Evolutionary conservation across 208 protist species (phyloP).

Genomic region (Balamuthia mandrillaris): DNA sequence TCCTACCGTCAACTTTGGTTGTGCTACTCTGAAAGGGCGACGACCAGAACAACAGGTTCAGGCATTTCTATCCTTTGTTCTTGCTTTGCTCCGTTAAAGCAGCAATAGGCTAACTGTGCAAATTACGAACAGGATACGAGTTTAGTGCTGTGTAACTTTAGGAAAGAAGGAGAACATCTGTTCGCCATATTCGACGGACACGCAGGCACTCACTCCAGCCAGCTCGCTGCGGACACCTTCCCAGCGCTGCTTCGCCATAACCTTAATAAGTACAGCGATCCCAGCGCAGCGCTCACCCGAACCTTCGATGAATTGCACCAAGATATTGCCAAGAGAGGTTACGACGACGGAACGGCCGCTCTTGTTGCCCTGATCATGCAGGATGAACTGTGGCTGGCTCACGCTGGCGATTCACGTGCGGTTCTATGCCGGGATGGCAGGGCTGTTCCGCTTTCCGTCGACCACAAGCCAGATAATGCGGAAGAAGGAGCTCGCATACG

Average conservation of each 20-base stretch:
- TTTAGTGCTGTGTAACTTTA: too few species aligned
- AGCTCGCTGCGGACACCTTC: not conserved
- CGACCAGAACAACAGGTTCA: slow-evolving; percentile 8
- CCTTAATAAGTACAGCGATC: not conserved
- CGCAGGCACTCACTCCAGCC: not conserved
- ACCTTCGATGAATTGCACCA: slow-evolving; percentile 7
- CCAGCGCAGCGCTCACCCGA: not conserved
- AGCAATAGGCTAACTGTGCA: too few species aligned
- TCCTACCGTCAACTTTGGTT: too few species aligned
- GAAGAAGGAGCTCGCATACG: not conserved
- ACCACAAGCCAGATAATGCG: slow-evolving; percentile 16
- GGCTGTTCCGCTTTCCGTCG: not conserved
- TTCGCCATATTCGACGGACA: not conserved
- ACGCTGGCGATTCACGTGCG: slow-evolving; percentile 21
- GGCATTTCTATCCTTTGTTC: too few species aligned
- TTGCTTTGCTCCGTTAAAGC: too few species aligned
- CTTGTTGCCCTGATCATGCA: not conserved
- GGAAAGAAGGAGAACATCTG: slow-evolving; percentile 5
- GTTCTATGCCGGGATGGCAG: not conserved
- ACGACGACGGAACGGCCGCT: slow-evolving; percentile 3
- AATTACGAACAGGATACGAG: too few species aligned
- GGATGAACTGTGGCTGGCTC: not conserved
- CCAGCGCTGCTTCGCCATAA: not conserved
- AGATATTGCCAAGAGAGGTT: not conserved
- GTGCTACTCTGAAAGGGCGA: not conserved